A percentile compares a stretch with the other conserved stretches of the same genome.
Conservation (phyloP, 2,329 filamentous ascomycete genomes). For the Fusarium sororula region DNA sequence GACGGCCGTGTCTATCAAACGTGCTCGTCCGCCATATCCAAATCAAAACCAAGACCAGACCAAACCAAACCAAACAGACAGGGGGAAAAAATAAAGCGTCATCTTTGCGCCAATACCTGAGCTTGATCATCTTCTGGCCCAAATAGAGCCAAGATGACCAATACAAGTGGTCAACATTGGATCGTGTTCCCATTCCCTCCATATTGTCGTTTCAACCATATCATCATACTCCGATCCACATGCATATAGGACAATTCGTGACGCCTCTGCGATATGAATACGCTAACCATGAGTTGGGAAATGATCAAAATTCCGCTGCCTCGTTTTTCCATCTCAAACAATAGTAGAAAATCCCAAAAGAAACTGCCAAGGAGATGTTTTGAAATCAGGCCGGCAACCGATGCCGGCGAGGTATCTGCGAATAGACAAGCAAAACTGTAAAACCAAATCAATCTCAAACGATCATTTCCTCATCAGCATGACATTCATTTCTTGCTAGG, state of each 20-base stretch:
- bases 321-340: constrained; percentile 26
- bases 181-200: constrained; percentile 36
- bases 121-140: constrained; percentile 13
- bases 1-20: constrained; percentile 39
- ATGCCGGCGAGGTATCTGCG: constrained; percentile 42
- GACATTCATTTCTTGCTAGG: constrained; percentile 38
- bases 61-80: neutral
- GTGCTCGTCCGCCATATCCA: constrained; percentile 34
- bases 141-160: neutral
- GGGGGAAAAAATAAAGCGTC: constrained; percentile 31
- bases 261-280: constrained; percentile 39
- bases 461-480: constrained; percentile 32
- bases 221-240: constrained; percentile 45
- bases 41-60: neutral
- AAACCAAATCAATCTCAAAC: constrained; percentile 29
- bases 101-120: constrained; percentile 37
- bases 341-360: constrained; percentile 16
- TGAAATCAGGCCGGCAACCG: constrained; percentile 32
- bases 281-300: constrained; percentile 37
- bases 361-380: constrained; percentile 14
- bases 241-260: constrained; percentile 41
- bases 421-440: constrained; percentile 33
- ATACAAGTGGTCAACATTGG: constrained; percentile 25
- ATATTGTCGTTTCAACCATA: constrained; percentile 34
- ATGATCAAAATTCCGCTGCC: constrained; percentile 24